A percentile compares a stretch with the other conserved stretches of the same genome.
phyloP scores from a whole-genome alignment of 345 rosid species.

The Carallia pectinifolia region DNA sequence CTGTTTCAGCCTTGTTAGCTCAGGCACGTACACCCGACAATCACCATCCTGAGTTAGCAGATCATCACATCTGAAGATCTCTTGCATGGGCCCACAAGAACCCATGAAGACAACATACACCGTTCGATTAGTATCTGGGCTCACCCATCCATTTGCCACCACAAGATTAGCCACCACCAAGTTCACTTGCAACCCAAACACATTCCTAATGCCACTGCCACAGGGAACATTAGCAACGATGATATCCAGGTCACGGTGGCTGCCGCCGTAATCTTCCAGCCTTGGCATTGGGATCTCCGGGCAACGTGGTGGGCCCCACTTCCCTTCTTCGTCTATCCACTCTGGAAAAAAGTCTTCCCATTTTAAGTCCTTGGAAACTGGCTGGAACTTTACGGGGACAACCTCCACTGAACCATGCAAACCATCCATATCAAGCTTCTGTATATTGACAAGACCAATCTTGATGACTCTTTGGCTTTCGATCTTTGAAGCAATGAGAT shows the following conservation, averaged over 20 bases:
- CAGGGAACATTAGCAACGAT: slow-evolving; percentile 71
- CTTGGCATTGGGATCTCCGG: slow-evolving; percentile 73
- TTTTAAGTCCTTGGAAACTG: slow-evolving; percentile 24
- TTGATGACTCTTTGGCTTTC: slow-evolving; percentile 36
- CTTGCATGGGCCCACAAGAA: slow-evolving; percentile 77
- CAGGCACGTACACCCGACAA: slow-evolving; percentile 72
- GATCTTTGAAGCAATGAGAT: slow-evolving; percentile 29
- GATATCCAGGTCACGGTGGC: slow-evolving; percentile 45
- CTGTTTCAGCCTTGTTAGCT: slow-evolving; percentile 49
- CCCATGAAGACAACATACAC: slow-evolving; percentile 59
- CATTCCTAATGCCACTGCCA: slow-evolving; percentile 52
- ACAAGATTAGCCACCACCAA: slow-evolving; percentile 74
- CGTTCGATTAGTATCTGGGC: slow-evolving; percentile 17
- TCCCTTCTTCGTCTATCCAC: slow-evolving; percentile 64
- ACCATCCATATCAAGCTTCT: slow-evolving; percentile 5
- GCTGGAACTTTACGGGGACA: slow-evolving; percentile 42
- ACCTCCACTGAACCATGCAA: slow-evolving; percentile 18
- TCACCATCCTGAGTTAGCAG: slow-evolving; percentile 48
- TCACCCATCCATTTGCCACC: slow-evolving; percentile 40
- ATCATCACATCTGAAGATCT: slow-evolving; percentile 74
- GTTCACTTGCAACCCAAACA: slow-evolving; percentile 72
- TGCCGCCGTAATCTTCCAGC: slow-evolving; percentile 28
- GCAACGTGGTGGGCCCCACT: slow-evolving; percentile 37
- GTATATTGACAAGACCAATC: slow-evolving; percentile 61
- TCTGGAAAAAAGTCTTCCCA: slow-evolving; percentile 70